Conservation (phyloP, 2,329 filamentous ascomycete species). For the Epichloe typhina region DNA sequence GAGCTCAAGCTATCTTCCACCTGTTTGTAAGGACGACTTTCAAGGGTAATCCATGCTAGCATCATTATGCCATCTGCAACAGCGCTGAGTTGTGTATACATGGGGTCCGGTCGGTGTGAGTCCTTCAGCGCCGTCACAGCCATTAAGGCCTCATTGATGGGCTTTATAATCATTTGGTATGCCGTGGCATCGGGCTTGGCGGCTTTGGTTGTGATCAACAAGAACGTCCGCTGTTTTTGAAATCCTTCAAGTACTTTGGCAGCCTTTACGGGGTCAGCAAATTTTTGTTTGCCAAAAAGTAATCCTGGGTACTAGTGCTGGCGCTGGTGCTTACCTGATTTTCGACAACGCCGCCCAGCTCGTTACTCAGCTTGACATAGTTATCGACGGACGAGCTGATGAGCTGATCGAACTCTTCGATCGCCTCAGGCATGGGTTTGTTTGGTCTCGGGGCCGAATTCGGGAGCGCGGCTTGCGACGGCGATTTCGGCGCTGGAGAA, state of each 20-base stretch:
- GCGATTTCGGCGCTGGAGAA: constrained; percentile 24
- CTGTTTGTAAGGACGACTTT: constrained; percentile 71
- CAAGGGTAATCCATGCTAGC: constrained; percentile 80
- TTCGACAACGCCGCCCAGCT: constrained; percentile 63
- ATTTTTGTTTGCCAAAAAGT: constrained; percentile 66
- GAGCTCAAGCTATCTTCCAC: constrained; percentile 72
- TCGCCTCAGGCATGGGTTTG: constrained; percentile 56
- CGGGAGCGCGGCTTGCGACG: constrained; percentile 23
- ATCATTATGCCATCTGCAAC: constrained; percentile 84
- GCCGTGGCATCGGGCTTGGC: constrained; percentile 71
- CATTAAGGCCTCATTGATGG: constrained; percentile 71
- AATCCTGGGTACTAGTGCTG: background rate
- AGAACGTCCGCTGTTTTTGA: constrained; percentile 71
- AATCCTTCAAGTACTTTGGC: constrained; percentile 51
- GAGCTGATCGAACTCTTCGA: constrained; percentile 78
- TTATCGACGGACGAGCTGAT: constrained; percentile 60
- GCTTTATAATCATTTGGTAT: constrained; percentile 69
- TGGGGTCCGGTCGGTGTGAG: constrained; percentile 58
- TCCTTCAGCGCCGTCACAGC: constrained; percentile 72
- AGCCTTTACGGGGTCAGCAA: constrained; percentile 25
- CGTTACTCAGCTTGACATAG: constrained; percentile 65
- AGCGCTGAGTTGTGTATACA: constrained; percentile 73
- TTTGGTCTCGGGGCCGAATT: constrained; percentile 12
- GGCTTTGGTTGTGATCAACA: constrained; percentile 77
- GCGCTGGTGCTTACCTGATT: constrained; percentile 51